A percentile compares a stretch with the other conserved stretches of the same genome.
These are phyloP conservation scores for Boletus barrowsii DNA, from an alignment of 768 basidiomycete species.

Conservation along the genomic window DNA sequence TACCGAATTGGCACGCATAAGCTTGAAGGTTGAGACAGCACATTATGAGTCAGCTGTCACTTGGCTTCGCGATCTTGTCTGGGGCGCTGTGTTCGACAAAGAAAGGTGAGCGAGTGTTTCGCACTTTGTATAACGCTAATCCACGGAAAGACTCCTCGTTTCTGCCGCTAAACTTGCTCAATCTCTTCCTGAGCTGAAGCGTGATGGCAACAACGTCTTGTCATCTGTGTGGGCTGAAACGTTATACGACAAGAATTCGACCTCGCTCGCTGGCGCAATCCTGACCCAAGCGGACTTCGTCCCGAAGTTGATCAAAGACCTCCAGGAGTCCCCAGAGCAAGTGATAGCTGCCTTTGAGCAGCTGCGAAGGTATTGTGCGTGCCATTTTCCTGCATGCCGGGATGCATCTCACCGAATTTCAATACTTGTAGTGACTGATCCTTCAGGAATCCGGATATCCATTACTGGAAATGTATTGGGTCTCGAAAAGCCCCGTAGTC, in stretches of 20 bases:
- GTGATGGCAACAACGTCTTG: conserved; percentile 80
- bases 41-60: conserved; percentile 78
- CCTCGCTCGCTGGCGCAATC: conserved; percentile 63
- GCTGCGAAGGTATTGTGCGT: conserved; percentile 65
- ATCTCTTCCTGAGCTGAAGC: conserved; percentile 85
- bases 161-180: conserved; percentile 87
- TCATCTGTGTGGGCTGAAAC: conserved; percentile 66
- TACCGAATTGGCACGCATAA: conserved; percentile 69
- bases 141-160: conserved; percentile 63
- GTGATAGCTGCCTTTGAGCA: conserved; percentile 75
- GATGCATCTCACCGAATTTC: neutral
- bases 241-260: conserved; percentile 66
- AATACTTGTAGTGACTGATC: conserved; percentile 63
- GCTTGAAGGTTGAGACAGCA: conserved; percentile 79
- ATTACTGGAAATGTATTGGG: conserved; percentile 83
- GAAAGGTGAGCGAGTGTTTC: conserved; percentile 53
- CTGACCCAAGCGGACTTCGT: conserved; percentile 77
- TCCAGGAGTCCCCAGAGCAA: conserved; percentile 69
- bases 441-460: conserved; percentile 81
- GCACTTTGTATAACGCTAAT: neutral
- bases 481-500: conserved; percentile 66
- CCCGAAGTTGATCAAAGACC: conserved; percentile 64
- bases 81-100: conserved; percentile 69
- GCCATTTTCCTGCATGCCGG: neutral
- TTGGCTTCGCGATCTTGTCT: conserved; percentile 84